Base-by-base conservation (phyloP, 768 basidiomycete species). In the Boletus vinaceobasis region DNA sequence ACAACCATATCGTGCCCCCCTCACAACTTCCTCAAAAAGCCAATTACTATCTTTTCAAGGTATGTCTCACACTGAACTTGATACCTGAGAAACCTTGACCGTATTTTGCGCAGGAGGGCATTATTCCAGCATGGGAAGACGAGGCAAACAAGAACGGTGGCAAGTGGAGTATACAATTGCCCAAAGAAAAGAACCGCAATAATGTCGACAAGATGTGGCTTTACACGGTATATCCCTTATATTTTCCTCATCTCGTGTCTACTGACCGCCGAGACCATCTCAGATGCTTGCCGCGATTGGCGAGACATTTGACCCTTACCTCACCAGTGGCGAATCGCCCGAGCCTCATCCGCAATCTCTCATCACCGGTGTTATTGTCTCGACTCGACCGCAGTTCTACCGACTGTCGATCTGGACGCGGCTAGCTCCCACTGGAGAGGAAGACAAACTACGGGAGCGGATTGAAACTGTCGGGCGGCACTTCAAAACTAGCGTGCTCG, bases 11-110 rank as follows among this genome's bases (percentile, higher is more conserved):
- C 65, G 87, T 99, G 44, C 91, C 93, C 26, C 97, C 97, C 15
- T 96, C 93, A 19, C 83, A 86, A 66, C 77, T 98, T 59, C 92
- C 93, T 37, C 86, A 86, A 72, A 98, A 97, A 76, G 93, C 94
- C n/a, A 98, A 98, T 70, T 99, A 99, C 73, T 99, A 98, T 76
- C 79, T 99, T 60, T 98, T 99, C 86, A 98, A 97, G 80, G 92
- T 87, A 49, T 45, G 83, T 73, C 21, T 33, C 11, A 9, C 11
- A 9, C 17, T 10, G 23, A 38, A 10, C 14, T 13, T 29, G 36
- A 21, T 48, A 15, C 47, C 36, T 38, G 37, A 43, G 38, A 50
- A 47, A 19, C 29, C 23, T 23, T 59, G 50, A 31, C 55, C 55
- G 58, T 53, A 23, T 33, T 43, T 11, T 17, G 35, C 52, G 45